Evolutionary conservation across 2,329 filamentous ascomycete genomes (phyloP).

Genomic region (Dothiorella sarmentorum): DNA sequence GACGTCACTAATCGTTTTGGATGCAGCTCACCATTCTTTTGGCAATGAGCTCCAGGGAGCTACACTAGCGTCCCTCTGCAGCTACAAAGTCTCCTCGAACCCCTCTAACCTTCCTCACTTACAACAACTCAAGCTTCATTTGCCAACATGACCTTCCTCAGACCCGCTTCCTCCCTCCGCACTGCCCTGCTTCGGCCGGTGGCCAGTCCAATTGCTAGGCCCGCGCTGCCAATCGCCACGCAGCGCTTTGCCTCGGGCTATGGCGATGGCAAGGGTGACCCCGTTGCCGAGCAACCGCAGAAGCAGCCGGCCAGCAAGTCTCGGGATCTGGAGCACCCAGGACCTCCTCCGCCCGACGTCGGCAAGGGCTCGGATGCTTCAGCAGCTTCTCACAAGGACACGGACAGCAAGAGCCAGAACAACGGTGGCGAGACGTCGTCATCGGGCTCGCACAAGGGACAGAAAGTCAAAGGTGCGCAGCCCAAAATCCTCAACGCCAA

Average conservation of each 20-base stretch:
- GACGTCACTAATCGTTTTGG: background rate
- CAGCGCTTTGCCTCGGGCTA: constrained; percentile 41
- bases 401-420: constrained; percentile 25
- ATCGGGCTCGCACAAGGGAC: constrained; percentile 21
- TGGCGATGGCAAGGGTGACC: constrained; percentile 42
- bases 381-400: constrained; percentile 24
- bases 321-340: constrained; percentile 44
- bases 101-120: background rate
- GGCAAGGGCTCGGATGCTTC: constrained; percentile 34
- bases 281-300: constrained; percentile 43
- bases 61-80: background rate
- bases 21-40: background rate
- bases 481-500: constrained; percentile 43
- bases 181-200: constrained; percentile 1
- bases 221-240: constrained; percentile 25
- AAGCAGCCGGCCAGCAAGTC: constrained; percentile 39
- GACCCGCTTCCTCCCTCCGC: constrained; percentile 30
- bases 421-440: background rate
- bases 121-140: background rate
- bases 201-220: constrained; percentile 27
- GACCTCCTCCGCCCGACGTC: constrained; percentile 42
- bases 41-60: background rate
- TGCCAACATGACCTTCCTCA: constrained; percentile 31
- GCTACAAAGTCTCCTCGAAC: background rate
- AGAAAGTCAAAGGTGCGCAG: constrained; percentile 35